Conservation (phyloP, 116 monocot genomes). For the Iris pallida region DNA sequence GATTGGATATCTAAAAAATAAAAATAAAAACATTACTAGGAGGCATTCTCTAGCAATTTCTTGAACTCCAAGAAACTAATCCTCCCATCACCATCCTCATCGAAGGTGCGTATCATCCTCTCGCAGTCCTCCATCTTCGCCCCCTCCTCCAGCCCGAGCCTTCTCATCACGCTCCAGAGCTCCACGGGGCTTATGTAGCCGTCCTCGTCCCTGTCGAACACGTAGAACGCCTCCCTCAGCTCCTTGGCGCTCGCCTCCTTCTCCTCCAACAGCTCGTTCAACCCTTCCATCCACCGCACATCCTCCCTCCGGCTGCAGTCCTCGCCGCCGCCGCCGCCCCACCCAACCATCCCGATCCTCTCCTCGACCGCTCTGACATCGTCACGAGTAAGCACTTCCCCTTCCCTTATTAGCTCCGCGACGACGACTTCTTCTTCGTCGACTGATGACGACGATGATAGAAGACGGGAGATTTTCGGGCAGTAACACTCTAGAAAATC, state of each 20-base stretch:
- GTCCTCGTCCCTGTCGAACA: constrained; percentile 64
- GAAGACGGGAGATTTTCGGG: no score
- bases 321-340: no score
- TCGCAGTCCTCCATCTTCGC: constrained; percentile 40
- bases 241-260: constrained; percentile 55
- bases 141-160: constrained; percentile 42
- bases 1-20: background rate
- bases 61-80: constrained; percentile 65
- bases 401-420: no score
- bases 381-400: no score
- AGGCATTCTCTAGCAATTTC: constrained; percentile 9
- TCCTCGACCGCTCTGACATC: no score
- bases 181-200: constrained; percentile 53
- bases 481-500: no score
- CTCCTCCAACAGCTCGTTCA: constrained; percentile 36
- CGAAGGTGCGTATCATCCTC: constrained; percentile 59
- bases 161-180: constrained; percentile 52
- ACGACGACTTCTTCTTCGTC: no score
- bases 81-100: constrained; percentile 71
- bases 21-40: background rate
- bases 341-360: no score
- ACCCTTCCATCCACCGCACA: background rate
- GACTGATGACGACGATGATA: no score
- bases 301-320: no score
- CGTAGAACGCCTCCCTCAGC: constrained; percentile 56